Percentiles rank a stretch among this genome's conserved stretches.
Conservation (phyloP, 2,329 filamentous ascomycete species). For the Penicillium glabrum region DNA sequence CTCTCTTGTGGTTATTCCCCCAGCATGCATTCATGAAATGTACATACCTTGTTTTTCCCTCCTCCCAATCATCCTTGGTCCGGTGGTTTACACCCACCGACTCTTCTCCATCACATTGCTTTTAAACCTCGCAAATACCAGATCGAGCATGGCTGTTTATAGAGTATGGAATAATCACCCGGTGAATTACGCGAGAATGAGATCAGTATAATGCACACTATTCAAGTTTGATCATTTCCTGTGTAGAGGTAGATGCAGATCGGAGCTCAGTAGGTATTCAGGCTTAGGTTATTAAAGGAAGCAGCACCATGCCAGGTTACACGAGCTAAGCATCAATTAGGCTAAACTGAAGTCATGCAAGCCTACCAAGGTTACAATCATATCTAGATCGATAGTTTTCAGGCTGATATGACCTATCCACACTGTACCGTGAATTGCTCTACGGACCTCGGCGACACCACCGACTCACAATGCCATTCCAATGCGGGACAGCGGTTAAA, state of each 20-base stretch:
- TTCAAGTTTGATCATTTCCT: not conserved
- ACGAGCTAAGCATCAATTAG: too few species aligned
- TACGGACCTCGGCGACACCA: not conserved
- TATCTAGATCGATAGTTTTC: too few species aligned
- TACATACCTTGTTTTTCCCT: slow-evolving; percentile 28
- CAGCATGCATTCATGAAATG: slow-evolving; percentile 32
- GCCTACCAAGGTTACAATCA: too few species aligned
- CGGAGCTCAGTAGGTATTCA: not conserved
- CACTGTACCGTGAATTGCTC: too few species aligned
- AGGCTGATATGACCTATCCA: too few species aligned
- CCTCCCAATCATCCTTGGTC: slow-evolving; percentile 8
- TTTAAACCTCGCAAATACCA: slow-evolving; percentile 27
- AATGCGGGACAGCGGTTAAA: not conserved
- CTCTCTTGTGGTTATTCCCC: slow-evolving; percentile 19
- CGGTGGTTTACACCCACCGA: slow-evolving; percentile 10
- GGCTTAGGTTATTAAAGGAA: too few species aligned
- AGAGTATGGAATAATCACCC: slow-evolving; percentile 31
- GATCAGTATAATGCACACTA: slow-evolving; percentile 22
- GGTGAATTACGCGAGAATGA: slow-evolving; percentile 27
- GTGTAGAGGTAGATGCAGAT: not conserved
- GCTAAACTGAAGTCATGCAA: too few species aligned
- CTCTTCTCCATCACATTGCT: slow-evolving; percentile 19
- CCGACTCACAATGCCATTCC: not conserved
- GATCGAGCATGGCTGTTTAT: slow-evolving; percentile 29
- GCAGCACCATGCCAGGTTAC: too few species aligned